Conservation (phyloP, 192 early-diverging fungal genomes). For the Backusella parvicylindrica region DNA sequence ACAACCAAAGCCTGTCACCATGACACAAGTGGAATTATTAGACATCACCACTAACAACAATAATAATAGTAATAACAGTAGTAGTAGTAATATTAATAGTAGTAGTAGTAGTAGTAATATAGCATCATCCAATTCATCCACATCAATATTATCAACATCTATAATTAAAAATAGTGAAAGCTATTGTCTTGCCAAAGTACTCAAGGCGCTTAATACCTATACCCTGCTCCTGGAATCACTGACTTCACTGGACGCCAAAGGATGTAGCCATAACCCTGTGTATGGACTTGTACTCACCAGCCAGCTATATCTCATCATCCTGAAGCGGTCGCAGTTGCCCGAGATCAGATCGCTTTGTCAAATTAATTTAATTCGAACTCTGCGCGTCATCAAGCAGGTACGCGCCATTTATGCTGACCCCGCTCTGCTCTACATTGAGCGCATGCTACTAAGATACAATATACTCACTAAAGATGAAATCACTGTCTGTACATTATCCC, state of each 20-base stretch:
- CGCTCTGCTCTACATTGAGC: constrained; percentile 3
- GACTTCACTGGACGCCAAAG: background rate
- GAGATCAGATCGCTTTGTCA: constrained; percentile 13
- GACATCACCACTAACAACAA: background rate
- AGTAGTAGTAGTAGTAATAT: background rate
- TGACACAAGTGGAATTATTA: background rate
- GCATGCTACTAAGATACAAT: background rate
- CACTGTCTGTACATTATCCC: background rate
- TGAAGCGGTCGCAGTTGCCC: background rate
- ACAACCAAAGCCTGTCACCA: background rate
- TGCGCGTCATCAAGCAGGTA: background rate
- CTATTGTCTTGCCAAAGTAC: constrained; percentile 5
- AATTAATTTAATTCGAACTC: constrained; percentile 11
- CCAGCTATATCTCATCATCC: constrained; percentile 6
- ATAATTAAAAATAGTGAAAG: background rate
- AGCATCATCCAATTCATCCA: background rate
- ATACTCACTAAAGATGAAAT: background rate
- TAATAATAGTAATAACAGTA: background rate
- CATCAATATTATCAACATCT: background rate
- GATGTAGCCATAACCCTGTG: constrained; percentile 12
- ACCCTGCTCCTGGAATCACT: constrained; percentile 16
- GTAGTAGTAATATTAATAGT: background rate
- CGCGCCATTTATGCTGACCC: background rate
- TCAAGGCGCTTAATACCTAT: constrained; percentile 9
- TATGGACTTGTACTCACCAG: constrained; percentile 4